phyloP scores from a whole-genome alignment of 2,329 filamentous ascomycete species.

The Mycosphaerella sp. region DNA sequence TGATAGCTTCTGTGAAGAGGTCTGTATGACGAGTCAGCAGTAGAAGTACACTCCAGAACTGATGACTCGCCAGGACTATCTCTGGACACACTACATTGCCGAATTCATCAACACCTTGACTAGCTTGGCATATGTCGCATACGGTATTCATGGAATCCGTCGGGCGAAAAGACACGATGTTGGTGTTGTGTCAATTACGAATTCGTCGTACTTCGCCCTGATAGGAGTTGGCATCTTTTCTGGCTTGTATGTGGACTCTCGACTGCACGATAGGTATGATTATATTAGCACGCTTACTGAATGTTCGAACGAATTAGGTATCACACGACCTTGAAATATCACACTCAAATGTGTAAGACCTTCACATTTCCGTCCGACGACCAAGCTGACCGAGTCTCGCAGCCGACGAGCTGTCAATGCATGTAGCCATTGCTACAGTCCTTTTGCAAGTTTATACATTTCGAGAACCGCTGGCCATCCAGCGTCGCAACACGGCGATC shows the following conservation, averaged over 20 bases:
- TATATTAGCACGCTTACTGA: no score
- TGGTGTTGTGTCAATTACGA: constrained; percentile 19
- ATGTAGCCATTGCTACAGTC: constrained; percentile 26
- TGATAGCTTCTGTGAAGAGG: constrained; percentile 26
- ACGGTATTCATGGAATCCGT: constrained; percentile 26
- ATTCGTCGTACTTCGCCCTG: constrained; percentile 26
- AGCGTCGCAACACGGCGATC: constrained; percentile 23
- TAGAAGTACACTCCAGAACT: background rate
- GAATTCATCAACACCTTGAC: constrained; percentile 31
- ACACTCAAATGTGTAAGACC: constrained; percentile 25
- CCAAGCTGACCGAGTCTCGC: background rate
- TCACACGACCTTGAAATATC: constrained; percentile 27
- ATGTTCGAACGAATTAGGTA: background rate
- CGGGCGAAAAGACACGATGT: constrained; percentile 22
- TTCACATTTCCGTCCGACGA: background rate
- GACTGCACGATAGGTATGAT: no score
- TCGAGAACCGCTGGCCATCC: constrained; percentile 19
- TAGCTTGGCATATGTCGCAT: constrained; percentile 25
- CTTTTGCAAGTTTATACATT: constrained; percentile 26
- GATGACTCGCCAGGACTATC: constrained; percentile 20
- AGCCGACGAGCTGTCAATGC: constrained; percentile 28
- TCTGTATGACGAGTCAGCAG: background rate
- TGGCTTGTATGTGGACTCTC: constrained; percentile 10
- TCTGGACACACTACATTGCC: constrained; percentile 22
- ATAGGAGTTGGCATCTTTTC: constrained; percentile 26